Evolutionary conservation across 495 filamentous ascomycete genomes (phyloP).

Genomic region (Neurospora cerealis): DNA sequence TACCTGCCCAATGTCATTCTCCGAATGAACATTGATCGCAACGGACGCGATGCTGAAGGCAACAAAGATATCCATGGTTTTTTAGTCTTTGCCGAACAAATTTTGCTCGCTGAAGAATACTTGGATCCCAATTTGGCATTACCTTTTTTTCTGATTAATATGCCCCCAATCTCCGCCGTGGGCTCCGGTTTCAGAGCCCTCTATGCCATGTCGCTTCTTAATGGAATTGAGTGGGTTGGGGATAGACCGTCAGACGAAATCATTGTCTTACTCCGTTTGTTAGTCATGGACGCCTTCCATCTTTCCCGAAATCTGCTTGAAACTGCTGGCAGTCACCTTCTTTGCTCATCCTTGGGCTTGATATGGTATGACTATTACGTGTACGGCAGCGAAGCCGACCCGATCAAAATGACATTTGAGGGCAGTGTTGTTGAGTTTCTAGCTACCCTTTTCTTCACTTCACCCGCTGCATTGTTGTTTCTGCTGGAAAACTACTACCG

Average conservation of each 20-base stretch:
- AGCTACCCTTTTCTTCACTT: not conserved
- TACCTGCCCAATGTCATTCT: not conserved
- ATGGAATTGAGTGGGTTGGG: not conserved
- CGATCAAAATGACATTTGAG: not conserved
- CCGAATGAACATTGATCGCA: not conserved
- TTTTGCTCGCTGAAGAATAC: not conserved
- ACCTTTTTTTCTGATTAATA: not conserved
- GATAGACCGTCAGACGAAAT: not conserved
- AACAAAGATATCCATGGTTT: rapidly evolving
- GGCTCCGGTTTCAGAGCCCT: too few relatives aligned
- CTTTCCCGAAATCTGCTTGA: not conserved
- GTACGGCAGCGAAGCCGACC: rapidly evolving
- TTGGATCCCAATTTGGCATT: not conserved
- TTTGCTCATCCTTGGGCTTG: not conserved
- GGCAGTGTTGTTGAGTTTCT: not conserved
- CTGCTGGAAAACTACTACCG: not conserved
- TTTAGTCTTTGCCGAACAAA: not conserved
- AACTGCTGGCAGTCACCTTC: not conserved
- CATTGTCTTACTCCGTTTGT: not conserved
- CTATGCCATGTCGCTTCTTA: not conserved
- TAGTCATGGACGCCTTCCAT: not conserved
- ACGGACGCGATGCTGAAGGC: rapidly evolving
- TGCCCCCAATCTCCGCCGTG: too few relatives aligned
- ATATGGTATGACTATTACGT: not conserved
- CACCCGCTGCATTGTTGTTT: not conserved